Conservation (phyloP, 225 moss, liverwort and hornwort species). For the Anthoceros angustus region DNA sequence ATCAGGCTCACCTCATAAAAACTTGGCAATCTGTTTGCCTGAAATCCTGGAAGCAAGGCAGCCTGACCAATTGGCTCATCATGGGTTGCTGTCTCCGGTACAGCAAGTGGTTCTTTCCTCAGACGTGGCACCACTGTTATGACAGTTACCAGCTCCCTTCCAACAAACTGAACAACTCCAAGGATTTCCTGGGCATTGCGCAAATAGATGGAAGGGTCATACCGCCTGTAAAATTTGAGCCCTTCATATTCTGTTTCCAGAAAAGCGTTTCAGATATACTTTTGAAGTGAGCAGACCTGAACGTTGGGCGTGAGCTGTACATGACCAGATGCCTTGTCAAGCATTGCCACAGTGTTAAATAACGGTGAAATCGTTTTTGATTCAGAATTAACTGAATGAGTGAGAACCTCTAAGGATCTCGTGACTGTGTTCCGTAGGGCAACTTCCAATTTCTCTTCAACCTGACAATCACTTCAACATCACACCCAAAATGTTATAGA, state of each 20-base stretch:
- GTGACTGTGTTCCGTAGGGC: constrained; percentile 34
- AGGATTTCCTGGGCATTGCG: constrained; percentile 27
- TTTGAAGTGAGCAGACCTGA: constrained; percentile 22
- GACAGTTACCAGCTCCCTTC: constrained; percentile 37
- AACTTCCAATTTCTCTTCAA: constrained; percentile 54
- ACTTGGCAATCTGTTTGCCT: constrained; percentile 21
- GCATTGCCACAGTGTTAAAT: constrained; percentile 42
- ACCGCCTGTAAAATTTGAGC: background rate
- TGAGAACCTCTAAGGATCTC: constrained; percentile 41
- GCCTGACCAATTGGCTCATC: constrained; percentile 1
- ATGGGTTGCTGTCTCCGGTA: background rate
- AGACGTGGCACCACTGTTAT: constrained; percentile 45
- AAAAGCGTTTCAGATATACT: background rate
- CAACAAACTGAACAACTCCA: constrained; percentile 35
- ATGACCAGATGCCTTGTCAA: constrained; percentile 54
- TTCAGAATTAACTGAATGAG: constrained; percentile 35
- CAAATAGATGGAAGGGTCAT: background rate
- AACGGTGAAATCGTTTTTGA: constrained; percentile 47
- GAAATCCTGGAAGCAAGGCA: background rate
- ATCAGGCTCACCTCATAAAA: constrained; percentile 41
- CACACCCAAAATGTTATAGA: background rate
- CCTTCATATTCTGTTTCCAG: background rate
- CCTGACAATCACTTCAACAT: constrained; percentile 11
- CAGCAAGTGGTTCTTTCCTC: constrained; percentile 15
- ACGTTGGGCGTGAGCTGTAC: constrained; percentile 49